Evolutionary conservation across 768 basidiomycete genomes (phyloP), one percentile per base, ranked within the genome.

Genomic region (Xerocomus spinulosus): DNA sequence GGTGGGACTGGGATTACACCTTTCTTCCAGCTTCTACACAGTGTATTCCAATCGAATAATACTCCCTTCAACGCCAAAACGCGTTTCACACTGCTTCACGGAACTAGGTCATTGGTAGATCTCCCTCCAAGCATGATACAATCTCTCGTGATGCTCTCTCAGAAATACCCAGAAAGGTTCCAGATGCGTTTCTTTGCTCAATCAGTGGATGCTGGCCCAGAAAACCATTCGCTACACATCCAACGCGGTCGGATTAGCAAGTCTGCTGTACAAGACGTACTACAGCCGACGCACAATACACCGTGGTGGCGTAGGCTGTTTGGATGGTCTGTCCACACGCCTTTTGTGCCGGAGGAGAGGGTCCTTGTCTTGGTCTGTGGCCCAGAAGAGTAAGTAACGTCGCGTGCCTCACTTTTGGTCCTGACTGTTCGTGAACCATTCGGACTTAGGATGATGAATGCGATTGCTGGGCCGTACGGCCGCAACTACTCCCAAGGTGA

Each of bases 1-100:
- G 90, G 90, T 30, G 90, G 90, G 23, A 92, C 90, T 5, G 90
- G 91, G 24, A 83, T 92, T 41, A 85, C 90, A 14, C 91, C 90
- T 4, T 92, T 92, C 62, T 81, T 81, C 58, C 90, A 92, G 60
- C 72, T 92, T 17, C 71, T 91, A 49, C 75, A 85, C 57, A 67
- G 67, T 7, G 58, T 77, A 13, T 78, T 89, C 35, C 67, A 59
- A 24, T 33, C 67, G 17, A 49, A 51, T 33, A 38, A 56, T 53
- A 33, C 52, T 39, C 14, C 42, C 20, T 51, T 68, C 18, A 63
- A 61, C 24, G 7, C 21, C 25, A 4, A 38, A 23, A 80, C 85
- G 37, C 80, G 77, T 3, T 85, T 85, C 60, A 89, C 82, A 1
- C 66, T 92, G 4, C 69, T 92, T 21, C 90, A 92, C 53, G 79